Evolutionary conservation across 306 rosid genomes (phyloP).

Genomic region (Vicia faba): DNA sequence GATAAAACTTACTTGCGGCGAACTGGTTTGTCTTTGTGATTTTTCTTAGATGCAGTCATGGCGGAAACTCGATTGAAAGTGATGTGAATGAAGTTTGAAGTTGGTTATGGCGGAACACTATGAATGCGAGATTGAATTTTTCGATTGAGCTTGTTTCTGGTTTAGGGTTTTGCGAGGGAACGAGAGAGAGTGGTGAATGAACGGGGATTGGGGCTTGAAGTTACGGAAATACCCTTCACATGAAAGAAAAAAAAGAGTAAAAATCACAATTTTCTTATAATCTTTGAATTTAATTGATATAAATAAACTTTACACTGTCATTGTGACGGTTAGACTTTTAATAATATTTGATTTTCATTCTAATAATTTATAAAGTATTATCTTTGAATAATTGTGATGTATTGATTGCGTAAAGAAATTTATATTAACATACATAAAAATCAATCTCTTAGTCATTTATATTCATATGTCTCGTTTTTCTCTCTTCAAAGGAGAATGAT

Average conservation of each 20-base stretch:
- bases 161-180: conserved; percentile 44
- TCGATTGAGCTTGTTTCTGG: background rate
- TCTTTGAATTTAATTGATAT: too few species aligned
- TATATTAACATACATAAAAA: too few species aligned
- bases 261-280: too few species aligned
- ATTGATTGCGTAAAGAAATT: too few species aligned
- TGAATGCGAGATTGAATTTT: conserved; percentile 10
- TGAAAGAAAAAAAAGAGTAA: background rate
- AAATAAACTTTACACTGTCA: too few species aligned
- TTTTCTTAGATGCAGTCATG: conserved; percentile 47
- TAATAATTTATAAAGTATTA: too few species aligned
- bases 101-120: background rate
- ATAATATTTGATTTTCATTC: too few species aligned
- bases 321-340: too few species aligned
- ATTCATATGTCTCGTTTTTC: too few species aligned
- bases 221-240: conserved; percentile 21
- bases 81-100: background rate
- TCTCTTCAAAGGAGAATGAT: too few species aligned
- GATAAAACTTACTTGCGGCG: conserved; percentile 51
- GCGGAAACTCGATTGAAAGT: conserved; percentile 12
- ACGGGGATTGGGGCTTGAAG: background rate
- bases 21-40: conserved; percentile 51
- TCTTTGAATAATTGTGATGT: too few species aligned
- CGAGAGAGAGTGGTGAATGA: background rate
- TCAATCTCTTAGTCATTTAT: too few species aligned